Conservation (phyloP, 2,329 filamentous ascomycete genomes). For the Cucurbitaria berberidis region DNA sequence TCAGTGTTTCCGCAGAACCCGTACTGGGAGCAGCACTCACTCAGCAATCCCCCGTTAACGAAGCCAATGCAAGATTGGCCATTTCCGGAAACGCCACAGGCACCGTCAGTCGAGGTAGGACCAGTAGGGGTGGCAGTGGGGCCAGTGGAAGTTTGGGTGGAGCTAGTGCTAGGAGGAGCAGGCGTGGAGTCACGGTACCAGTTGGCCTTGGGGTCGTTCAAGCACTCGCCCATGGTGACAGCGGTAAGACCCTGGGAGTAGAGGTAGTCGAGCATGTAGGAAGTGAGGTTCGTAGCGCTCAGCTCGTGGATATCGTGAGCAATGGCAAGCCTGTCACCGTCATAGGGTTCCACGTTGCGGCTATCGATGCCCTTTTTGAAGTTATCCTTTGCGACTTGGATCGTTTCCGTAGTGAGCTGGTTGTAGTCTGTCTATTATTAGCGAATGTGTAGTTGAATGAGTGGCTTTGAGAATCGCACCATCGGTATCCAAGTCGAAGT, state of each 20-base stretch:
- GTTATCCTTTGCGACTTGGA: conserved; percentile 42
- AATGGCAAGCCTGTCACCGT: conserved; percentile 57
- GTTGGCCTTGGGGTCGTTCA: conserved; percentile 53
- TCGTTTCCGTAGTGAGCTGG: conserved; percentile 35
- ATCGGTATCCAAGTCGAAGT: conserved; percentile 65
- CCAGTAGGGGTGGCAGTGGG: conserved; percentile 29
- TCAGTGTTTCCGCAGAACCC: conserved; percentile 47
- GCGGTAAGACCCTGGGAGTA: conserved; percentile 49
- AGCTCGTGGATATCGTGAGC: conserved; percentile 58
- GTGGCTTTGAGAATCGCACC: conserved; percentile 38
- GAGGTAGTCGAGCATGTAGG: conserved; percentile 52
- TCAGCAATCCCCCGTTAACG: conserved; percentile 31
- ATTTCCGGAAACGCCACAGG: conserved; percentile 20
- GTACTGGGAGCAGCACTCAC: conserved; percentile 53
- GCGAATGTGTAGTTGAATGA: neutral
- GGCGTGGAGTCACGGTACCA: conserved; percentile 55
- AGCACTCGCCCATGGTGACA: conserved; percentile 57
- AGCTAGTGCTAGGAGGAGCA: conserved; percentile 40
- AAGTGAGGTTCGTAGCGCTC: conserved; percentile 53
- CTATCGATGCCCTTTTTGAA: conserved; percentile 52
- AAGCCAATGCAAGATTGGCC: conserved; percentile 27
- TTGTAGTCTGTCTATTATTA: conserved; percentile 29
- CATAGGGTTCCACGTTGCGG: conserved; percentile 16
- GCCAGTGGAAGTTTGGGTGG: conserved; percentile 10
- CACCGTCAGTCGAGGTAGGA: conserved; percentile 25